Conservation (phyloP, 192 early-diverging fungal genomes). For the Jimgerdemannia lactiflua region DNA sequence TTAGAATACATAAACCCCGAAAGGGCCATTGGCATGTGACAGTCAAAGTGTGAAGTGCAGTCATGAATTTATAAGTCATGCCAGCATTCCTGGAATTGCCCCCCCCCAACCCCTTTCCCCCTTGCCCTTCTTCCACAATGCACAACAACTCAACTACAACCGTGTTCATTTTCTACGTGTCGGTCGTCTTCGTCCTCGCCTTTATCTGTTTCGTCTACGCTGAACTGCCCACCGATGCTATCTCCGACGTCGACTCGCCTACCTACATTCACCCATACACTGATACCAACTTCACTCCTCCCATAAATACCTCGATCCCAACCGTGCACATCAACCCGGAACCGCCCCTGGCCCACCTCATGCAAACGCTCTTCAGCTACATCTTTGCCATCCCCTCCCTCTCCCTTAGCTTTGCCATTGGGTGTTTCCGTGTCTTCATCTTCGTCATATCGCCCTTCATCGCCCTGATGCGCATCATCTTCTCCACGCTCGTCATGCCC, state of each 20-base stretch:
- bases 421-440: not conserved
- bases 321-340: not conserved
- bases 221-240: too few species aligned
- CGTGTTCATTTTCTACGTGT: too few species aligned
- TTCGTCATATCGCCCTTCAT: not conserved
- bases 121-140: not conserved
- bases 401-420: not conserved
- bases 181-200: not conserved
- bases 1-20: too few species aligned
- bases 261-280: too few species aligned
- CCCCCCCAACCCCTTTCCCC: not conserved
- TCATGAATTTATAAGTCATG: not conserved
- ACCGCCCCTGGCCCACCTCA: not conserved
- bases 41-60: not conserved
- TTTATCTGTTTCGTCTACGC: not conserved
- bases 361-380: not conserved
- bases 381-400: not conserved
- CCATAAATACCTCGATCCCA: not conserved
- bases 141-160: too few species aligned
- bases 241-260: too few species aligned
- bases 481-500: not conserved
- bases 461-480: not conserved
- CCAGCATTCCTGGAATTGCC: too few species aligned
- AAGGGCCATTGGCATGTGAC: not conserved
- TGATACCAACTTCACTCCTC: too few species aligned